Evolutionary conservation across 169 alveolate genomes (phyloP), one percentile per base, ranked within the genome.

Genomic region (Cardiosporidium cionae): DNA sequence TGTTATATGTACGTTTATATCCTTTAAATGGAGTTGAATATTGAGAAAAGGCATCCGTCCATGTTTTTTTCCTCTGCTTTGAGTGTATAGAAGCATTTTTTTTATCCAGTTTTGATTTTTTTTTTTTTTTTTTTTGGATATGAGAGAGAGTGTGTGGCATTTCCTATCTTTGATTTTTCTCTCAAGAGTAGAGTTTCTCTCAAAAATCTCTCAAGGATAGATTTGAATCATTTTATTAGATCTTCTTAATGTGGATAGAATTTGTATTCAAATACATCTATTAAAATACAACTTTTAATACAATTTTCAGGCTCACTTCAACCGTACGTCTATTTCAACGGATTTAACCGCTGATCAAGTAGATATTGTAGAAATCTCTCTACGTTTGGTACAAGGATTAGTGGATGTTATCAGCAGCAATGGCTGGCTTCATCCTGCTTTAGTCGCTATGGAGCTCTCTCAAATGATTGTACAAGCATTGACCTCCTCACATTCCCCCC

Each of bases 391-490:
- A 27, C 97, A 96, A 82, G 97, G 99, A 4, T 81, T 98, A 88
- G 98, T 97, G 25, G 99, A 98, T 79, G 98, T 98, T 58, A 91
- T 96, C 4, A 86, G 96, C 75, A 90, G 97, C 67, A 89, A 94
- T 85, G 96, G 96, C 52, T 94, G 95, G 94, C 91, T 96, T 77
- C 86, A 87, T 35, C 95, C 98, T 34, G 96, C 98, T 32, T 74
- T 98, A 29, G 85, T 89, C 63, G 94, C 96, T n/a, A 96, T 97
- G 98, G 98, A 94, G 68, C 84, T 97, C 25, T 88, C 95, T 74
- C 98, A 98, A 82, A 94, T 96, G 95, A 76, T 95, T 29, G 96
- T 95, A 32, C 98, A 98, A 90, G 99, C 98, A 52, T 68, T 97
- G 68, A 76, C 68, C 68, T 52, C 76, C 4, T 69, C 68, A 28